Evolutionary conservation across 345 rosid species (phyloP), one percentile per base, ranked within the genome.

Genomic region (Citrus hindsii): DNA sequence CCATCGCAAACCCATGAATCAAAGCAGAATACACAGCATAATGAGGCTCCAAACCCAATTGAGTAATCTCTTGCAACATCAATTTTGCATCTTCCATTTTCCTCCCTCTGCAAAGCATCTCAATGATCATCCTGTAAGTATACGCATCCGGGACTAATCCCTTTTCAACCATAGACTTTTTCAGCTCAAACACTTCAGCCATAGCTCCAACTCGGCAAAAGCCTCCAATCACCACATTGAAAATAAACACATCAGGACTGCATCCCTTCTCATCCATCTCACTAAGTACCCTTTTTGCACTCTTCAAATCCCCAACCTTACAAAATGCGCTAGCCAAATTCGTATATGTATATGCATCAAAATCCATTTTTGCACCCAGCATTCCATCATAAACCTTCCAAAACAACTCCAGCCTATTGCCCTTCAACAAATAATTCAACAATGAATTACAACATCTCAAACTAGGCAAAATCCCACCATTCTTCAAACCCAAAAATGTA

Each of bases 241-340:
- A 83, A n/a, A 78, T 64, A 65, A 79, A 82, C 71, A 70, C 16
- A 65, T 62, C 77, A 1, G 84, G 88, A 59, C 40, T 74, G 28
- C 77, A 81, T 25, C 84, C 86, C 74, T 79, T 81, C 51, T 79
- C 77, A 60, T 83, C 81, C 88, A 85, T 83, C 72, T 81, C 78
- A 16, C 22, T 59, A 61, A 85, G 75, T 56, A 83, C 51, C 14
- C 22, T 21, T 77, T 74, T 76, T 12, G 78, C 88, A 56, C 78
- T 75, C 42, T 81, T 70, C 63, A 79, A 82, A 67, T 79, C 81
- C 78, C 81, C 77, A 27, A 7, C 69, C 73, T 60, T 76, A 56
- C 67, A 78, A 65, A 78, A 81, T 1, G 86, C 84, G 53, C 79
- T 73, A 37, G 82, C 82, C 48, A 85, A 72, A 74, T 59, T 64